phyloP scores from a whole-genome alignment of 805 yeast genomes.

The Candida patagonica region DNA sequence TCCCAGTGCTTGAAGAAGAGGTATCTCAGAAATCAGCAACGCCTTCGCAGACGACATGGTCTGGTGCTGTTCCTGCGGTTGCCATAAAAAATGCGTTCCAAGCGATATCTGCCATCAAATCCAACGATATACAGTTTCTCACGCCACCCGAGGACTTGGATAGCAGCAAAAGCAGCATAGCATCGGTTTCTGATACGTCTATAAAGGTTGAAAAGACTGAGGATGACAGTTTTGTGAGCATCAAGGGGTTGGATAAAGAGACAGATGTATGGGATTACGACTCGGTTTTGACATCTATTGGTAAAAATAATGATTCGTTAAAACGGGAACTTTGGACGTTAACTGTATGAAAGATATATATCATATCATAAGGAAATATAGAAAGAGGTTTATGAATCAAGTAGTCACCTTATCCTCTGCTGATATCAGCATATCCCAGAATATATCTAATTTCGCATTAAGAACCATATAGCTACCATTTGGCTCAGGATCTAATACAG shows the following conservation, averaged over 20 bases:
- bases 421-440: slow-evolving; percentile 38
- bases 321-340: slow-evolving; percentile 22
- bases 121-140: slow-evolving; percentile 21
- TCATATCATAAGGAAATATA: too few species aligned
- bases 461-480: slow-evolving; percentile 35
- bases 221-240: slow-evolving; percentile 5
- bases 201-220: slow-evolving; percentile 11
- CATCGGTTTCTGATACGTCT: slow-evolving; percentile 7
- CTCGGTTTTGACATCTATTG: slow-evolving; percentile 15
- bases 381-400: too few species aligned
- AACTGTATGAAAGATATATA: too few species aligned
- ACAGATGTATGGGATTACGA: slow-evolving; percentile 19
- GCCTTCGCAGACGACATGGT: slow-evolving; percentile 18
- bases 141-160: slow-evolving; percentile 22
- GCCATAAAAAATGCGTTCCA: slow-evolving; percentile 27
- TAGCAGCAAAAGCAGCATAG: slow-evolving; percentile 1
- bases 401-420: slow-evolving; percentile 33
- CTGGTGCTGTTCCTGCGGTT: slow-evolving; percentile 25
- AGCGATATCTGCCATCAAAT: slow-evolving; percentile 23
- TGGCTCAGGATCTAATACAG: slow-evolving; percentile 8
- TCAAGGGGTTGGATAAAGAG: slow-evolving; percentile 1
- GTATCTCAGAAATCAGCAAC: neutral
- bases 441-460: slow-evolving; percentile 32
- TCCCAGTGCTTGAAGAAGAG: slow-evolving; percentile 9
- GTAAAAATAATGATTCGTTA: slow-evolving; percentile 16